A percentile compares a stretch with the other conserved stretches of the same genome.
phyloP scores from a whole-genome alignment of 345 rosid species.

The Rhizophora mangle region DNA sequence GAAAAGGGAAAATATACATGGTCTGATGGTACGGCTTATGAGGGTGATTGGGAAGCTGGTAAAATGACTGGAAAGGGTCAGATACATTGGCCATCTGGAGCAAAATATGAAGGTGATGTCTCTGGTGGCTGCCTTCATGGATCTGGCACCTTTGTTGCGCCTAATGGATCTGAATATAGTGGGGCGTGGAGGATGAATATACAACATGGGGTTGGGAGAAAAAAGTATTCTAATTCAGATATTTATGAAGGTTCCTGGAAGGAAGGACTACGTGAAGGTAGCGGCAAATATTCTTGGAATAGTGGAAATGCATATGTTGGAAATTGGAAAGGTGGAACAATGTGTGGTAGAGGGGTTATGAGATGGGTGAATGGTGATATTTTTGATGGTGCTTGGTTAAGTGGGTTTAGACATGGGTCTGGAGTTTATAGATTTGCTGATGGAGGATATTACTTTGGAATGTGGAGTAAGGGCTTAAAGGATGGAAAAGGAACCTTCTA shows the following conservation, averaged over 20 bases:
- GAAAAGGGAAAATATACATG: slow-evolving; percentile 80
- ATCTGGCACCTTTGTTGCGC: slow-evolving; percentile 53
- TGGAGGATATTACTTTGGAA: slow-evolving; percentile 82
- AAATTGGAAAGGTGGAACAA: slow-evolving; percentile 73
- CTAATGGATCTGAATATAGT: slow-evolving; percentile 55
- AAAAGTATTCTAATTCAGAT: slow-evolving; percentile 63
- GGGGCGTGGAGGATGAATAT: slow-evolving; percentile 91
- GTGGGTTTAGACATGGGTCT: slow-evolving; percentile 73
- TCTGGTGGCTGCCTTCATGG: slow-evolving; percentile 92
- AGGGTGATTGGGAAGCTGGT: slow-evolving; percentile 86
- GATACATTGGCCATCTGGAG: slow-evolving; percentile 69
- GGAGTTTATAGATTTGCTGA: slow-evolving; percentile 76
- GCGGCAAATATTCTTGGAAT: slow-evolving; percentile 76
- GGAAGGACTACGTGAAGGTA: slow-evolving; percentile 85
- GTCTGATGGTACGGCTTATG: slow-evolving; percentile 63
- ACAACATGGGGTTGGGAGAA: slow-evolving; percentile 78
- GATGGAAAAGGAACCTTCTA: slow-evolving; percentile 90
- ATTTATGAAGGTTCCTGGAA: slow-evolving; percentile 84
- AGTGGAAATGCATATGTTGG: slow-evolving; percentile 76
- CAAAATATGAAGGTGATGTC: slow-evolving; percentile 76
- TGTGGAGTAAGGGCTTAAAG: slow-evolving; percentile 70
- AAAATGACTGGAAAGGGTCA: slow-evolving; percentile 80
- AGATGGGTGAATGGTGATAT: slow-evolving; percentile 83
- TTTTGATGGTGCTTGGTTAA: slow-evolving; percentile 76
- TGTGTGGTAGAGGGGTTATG: slow-evolving; percentile 90